Percentiles rank a stretch among this genome's conserved stretches.
These are phyloP conservation scores for Ensete ventricosum DNA, from an alignment of 176 grass and related monocot species.

Conservation along the genomic window DNA sequence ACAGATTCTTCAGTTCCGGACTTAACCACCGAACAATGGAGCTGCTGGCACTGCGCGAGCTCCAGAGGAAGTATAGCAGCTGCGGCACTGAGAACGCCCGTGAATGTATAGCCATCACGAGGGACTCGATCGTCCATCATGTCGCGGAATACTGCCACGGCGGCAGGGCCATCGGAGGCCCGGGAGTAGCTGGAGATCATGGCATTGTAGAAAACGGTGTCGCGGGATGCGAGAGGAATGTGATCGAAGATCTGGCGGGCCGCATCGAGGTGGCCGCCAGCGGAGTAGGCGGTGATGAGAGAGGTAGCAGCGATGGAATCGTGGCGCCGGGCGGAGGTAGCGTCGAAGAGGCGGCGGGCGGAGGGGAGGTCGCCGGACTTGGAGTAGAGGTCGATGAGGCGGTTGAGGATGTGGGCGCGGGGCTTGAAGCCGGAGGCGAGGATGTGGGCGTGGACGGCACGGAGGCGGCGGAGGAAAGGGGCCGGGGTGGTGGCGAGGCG, in stretches of 20 bases:
- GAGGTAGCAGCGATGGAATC: constrained; percentile 52
- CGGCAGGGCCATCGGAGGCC: constrained; percentile 32
- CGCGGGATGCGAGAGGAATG: constrained; percentile 41
- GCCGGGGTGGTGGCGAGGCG: constrained; percentile 7
- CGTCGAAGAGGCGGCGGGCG: constrained; percentile 45
- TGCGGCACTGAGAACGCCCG: constrained; percentile 62
- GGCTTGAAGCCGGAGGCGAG: constrained; percentile 50
- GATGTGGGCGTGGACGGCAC: constrained; percentile 64
- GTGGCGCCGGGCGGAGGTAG: background rate
- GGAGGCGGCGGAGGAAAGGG: constrained; percentile 28
- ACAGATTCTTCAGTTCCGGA: constrained; percentile 25
- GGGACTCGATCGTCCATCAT: constrained; percentile 32
- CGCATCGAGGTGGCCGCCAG: constrained; percentile 39
- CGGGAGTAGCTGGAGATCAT: constrained; percentile 69
- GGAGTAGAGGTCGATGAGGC: constrained; percentile 84
- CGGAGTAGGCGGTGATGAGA: constrained; percentile 49
- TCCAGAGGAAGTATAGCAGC: constrained; percentile 37
- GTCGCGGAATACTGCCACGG: constrained; percentile 36
- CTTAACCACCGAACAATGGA: constrained; percentile 59
- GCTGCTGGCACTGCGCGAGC: constrained; percentile 38
- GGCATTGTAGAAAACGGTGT: constrained; percentile 82
- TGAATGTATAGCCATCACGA: constrained; percentile 66
- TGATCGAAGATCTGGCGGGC: constrained; percentile 49
- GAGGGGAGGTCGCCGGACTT: constrained; percentile 51
- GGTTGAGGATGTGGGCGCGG: constrained; percentile 65